Evolutionary conservation across 208 protist species (phyloP).

Genomic region (Leishmania arabica): DNA sequence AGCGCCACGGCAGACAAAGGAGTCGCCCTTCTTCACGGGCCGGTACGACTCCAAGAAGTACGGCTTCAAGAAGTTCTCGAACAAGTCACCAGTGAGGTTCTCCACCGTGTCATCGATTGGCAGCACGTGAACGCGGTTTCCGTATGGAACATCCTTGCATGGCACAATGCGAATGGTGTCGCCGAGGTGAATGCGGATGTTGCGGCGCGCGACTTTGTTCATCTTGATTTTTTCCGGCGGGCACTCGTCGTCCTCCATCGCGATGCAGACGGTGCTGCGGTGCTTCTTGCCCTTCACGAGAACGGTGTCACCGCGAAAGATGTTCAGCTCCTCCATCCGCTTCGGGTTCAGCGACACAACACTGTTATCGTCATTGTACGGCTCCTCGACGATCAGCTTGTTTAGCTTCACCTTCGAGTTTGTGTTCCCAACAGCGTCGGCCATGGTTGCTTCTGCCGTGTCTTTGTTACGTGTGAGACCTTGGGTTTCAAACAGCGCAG

Average conservation of each 20-base stretch:
- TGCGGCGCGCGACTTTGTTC: conserved; percentile 99
- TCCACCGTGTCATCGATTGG: conserved; percentile 99
- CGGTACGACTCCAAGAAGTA: conserved; percentile 99
- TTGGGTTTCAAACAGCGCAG: not conserved
- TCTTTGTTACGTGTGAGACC: not conserved
- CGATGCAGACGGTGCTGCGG: conserved; percentile 97
- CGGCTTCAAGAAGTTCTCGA: conserved; percentile 99
- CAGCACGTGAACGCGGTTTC: conserved; percentile 98
- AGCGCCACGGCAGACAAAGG: conserved; percentile 96
- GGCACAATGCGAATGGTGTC: conserved; percentile 97
- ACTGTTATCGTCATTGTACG: conserved; percentile 98
- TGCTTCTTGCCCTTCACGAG: conserved; percentile 99
- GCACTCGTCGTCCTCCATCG: conserved; percentile 94
- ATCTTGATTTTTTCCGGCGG: conserved; percentile 98
- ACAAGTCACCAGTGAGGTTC: conserved; percentile 99
- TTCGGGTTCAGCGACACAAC: conserved; percentile 94
- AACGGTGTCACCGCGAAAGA: conserved; percentile 99
- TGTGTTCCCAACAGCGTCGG: conserved; percentile 12
- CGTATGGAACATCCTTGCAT: conserved; percentile 98
- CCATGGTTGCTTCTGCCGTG: conserved; percentile 12
- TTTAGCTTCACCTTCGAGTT: conserved; percentile 79
- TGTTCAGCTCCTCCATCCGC: conserved; percentile 97
- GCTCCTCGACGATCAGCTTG: conserved; percentile 98
- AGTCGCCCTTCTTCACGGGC: conserved; percentile 99
- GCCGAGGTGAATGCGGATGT: conserved; percentile 98